A percentile compares a stretch with the other conserved stretches of the same genome.
phyloP scores from a whole-genome alignment of 768 basidiomycete species.

The Filobasidium wieringae region DNA sequence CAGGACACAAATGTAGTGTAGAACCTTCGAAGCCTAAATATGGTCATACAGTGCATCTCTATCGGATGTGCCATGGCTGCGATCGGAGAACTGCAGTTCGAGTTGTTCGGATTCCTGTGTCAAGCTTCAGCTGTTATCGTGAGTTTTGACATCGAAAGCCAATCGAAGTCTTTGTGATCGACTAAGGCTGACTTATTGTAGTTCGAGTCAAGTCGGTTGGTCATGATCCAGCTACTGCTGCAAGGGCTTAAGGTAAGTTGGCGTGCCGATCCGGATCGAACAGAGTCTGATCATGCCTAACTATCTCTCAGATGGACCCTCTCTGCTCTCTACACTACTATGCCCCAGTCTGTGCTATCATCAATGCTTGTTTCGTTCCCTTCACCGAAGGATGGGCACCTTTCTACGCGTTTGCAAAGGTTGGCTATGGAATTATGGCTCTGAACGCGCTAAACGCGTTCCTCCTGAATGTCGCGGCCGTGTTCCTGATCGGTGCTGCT shows the following conservation, averaged over 20 bases:
- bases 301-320: slow-evolving; percentile 64
- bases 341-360: slow-evolving; percentile 61
- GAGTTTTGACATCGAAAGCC: neutral
- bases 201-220: slow-evolving; percentile 80
- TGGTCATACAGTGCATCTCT: slow-evolving; percentile 51
- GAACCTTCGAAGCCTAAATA: neutral
- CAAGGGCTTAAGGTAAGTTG: slow-evolving; percentile 62
- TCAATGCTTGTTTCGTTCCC: slow-evolving; percentile 75
- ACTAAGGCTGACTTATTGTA: slow-evolving; percentile 1
- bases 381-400: slow-evolving; percentile 90
- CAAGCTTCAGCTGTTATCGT: slow-evolving; percentile 72
- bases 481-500: slow-evolving; percentile 82
- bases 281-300: neutral
- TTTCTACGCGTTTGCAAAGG: slow-evolving; percentile 55
- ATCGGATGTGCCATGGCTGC: slow-evolving; percentile 61
- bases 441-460: slow-evolving; percentile 81
- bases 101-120: slow-evolving; percentile 72
- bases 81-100: slow-evolving; percentile 78
- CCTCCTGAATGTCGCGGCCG: slow-evolving; percentile 82
- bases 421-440: slow-evolving; percentile 64
- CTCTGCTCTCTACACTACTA: slow-evolving; percentile 77
- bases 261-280: neutral
- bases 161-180: neutral
- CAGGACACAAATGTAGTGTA: neutral
- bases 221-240: slow-evolving; percentile 90